These are phyloP conservation scores for Hanseniaspora nectarophila DNA, from an alignment of 805 yeast genomes.

Conservation along the genomic window DNA sequence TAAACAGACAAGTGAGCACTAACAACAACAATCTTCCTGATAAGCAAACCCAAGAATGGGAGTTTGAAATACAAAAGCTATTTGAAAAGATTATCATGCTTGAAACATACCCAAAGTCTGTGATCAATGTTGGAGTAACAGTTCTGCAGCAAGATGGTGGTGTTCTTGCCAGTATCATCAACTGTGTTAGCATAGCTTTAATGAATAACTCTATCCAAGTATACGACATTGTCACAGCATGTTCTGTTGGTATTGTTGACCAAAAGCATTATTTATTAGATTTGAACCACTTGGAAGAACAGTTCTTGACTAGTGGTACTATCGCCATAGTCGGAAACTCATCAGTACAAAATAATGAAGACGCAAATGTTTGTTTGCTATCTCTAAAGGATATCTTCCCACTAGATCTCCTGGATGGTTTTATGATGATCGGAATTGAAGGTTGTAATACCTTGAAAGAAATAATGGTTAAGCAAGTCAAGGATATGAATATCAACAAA, in stretches of 20 bases:
- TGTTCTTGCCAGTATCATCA: conserved; percentile 60
- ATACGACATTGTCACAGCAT: conserved; percentile 77
- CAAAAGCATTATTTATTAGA: conserved; percentile 62
- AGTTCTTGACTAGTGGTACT: conserved; percentile 68
- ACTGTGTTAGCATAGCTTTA: conserved; percentile 77
- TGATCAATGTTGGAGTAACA: conserved; percentile 61
- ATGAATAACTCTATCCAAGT: conserved; percentile 92
- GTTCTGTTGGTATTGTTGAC: conserved; percentile 70
- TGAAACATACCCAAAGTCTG: conserved; percentile 70
- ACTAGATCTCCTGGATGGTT: conserved; percentile 61
- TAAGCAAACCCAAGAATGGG: conserved; percentile 61
- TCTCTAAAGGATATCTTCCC: conserved; percentile 77
- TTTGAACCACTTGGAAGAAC: conserved; percentile 69
- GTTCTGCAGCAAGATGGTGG: conserved; percentile 90
- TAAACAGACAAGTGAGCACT: conserved; percentile 50
- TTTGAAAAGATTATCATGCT: conserved; percentile 63
- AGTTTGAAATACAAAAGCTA: conserved; percentile 54
- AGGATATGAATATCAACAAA: conserved; percentile 58
- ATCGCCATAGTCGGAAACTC: conserved; percentile 68
- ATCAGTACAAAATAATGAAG: conserved; percentile 15
- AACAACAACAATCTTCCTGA: conserved; percentile 30
- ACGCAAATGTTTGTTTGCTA: conserved; percentile 65
- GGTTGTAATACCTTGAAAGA: conserved; percentile 77
- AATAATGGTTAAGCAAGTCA: conserved; percentile 73
- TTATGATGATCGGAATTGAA: conserved; percentile 69